A percentile compares a stretch with the other conserved stretches of the same genome.
Evolutionary conservation across 148 eudicot species (phyloP).

Genomic region (Silene latifolia): DNA sequence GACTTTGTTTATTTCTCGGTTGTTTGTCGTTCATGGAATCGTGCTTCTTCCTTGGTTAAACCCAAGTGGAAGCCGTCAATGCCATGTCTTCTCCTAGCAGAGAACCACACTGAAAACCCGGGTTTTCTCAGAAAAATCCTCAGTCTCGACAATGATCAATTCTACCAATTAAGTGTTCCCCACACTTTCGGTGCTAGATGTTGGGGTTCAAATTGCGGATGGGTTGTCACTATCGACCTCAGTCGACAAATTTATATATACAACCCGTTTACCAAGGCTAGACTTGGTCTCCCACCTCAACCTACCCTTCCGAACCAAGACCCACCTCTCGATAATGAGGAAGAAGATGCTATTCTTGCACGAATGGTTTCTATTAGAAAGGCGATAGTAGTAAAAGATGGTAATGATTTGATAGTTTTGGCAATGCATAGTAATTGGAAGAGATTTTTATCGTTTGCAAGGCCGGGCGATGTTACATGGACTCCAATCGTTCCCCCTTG

Average conservation of each 20-base stretch:
- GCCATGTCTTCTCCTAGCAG: constrained; percentile 14
- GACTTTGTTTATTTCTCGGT: background rate
- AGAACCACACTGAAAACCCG: background rate
- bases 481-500: background rate
- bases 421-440: background rate
- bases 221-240: background rate
- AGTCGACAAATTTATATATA: background rate
- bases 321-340: background rate
- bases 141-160: background rate
- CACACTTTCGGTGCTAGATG: background rate
- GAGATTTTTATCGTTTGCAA: background rate
- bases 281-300: background rate
- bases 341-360: background rate
- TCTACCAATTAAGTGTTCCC: background rate
- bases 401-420: background rate
- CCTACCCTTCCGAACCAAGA: background rate
- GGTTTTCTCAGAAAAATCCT: background rate
- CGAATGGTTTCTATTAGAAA: background rate
- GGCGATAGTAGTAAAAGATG: background rate
- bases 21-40: constrained; percentile 18
- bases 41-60: constrained; percentile 2
- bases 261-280: constrained; percentile 8
- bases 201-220: constrained; percentile 10
- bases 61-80: background rate
- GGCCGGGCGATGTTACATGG: constrained; percentile 12